phyloP scores from a whole-genome alignment of 495 filamentous ascomycete genomes.

The Penicillium riverlandense region DNA sequence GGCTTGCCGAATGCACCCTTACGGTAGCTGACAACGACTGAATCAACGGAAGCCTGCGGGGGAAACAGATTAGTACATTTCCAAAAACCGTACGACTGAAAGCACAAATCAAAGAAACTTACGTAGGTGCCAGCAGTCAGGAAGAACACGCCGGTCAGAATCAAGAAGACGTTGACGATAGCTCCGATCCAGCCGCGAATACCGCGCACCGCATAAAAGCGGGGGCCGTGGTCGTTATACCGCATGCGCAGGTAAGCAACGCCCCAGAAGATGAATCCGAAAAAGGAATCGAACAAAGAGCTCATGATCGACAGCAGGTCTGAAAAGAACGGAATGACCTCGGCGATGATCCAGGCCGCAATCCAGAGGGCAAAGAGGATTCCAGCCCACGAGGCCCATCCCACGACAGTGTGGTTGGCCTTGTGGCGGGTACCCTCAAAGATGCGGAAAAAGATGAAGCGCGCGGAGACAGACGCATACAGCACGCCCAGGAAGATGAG shows the following conservation, averaged over 20 bases:
- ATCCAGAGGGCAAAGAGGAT: slow-evolving; percentile 73
- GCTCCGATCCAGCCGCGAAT: slow-evolving; percentile 55
- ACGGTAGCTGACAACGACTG: no score
- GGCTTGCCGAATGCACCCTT: no score
- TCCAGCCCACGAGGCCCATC: slow-evolving; percentile 68
- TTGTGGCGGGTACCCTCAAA: slow-evolving; percentile 73
- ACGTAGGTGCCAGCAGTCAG: slow-evolving; percentile 73
- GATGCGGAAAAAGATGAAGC: slow-evolving; percentile 81
- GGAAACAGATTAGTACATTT: no score
- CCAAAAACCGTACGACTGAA: no score
- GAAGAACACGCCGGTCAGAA: slow-evolving; percentile 67
- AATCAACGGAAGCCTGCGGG: no score
- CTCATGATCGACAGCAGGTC: slow-evolving; percentile 80
- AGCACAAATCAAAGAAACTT: slow-evolving; percentile 25
- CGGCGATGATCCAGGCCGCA: slow-evolving; percentile 73
- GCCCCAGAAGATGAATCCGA: slow-evolving; percentile 93
- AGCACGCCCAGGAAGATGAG: slow-evolving; percentile 83
- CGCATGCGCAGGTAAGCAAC: slow-evolving; percentile 82
- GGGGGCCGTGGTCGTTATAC: slow-evolving; percentile 54
- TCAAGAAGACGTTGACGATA: slow-evolving; percentile 60
- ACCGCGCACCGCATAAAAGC: slow-evolving; percentile 51
- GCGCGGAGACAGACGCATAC: slow-evolving; percentile 79
- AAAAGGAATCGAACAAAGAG: slow-evolving; percentile 85
- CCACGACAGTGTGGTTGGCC: slow-evolving; percentile 69
- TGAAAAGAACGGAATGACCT: slow-evolving; percentile 87